Base-by-base conservation (phyloP, 2,329 filamentous ascomycete genomes). In the Biscogniauxia mediterranea region DNA sequence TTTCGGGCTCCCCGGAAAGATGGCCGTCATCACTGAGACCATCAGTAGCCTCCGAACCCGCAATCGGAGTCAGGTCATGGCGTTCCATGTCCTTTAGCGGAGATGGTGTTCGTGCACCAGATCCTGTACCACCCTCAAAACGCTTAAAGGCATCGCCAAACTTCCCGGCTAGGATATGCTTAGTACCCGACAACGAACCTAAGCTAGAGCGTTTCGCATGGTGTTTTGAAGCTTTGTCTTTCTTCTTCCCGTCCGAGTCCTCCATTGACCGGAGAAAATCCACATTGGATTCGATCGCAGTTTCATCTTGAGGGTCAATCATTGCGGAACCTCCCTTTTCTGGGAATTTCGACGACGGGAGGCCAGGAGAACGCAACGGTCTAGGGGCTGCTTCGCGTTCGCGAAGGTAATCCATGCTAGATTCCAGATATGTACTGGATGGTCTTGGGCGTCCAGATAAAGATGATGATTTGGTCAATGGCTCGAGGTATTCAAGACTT, bases 111-210 rank as follows among this genome's bases (percentile, higher is more conserved):
- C 80, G 77, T 6, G 68, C 71, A n/a, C 68, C 73, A 17, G 69
- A 70, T 11, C 67, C 64, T 21, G 55, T 67, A 61, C 80, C 84
- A 23, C 80, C 82, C 74, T 99, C 95, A 68, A 98, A 98, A 5
- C 90, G 85, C 71, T 94, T 92, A 78, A 98, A 97, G 2, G 94
- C 93, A 70, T 97, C 93, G 0, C 93, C 92, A 74, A 98, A 97
- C 68, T 90, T 92, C 23, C 93, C 91, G 5, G 88, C 89, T n/a
- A 97, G 81, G 46, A 96, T 86, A 60, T 87, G 91, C 75, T 95
- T 96, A 25, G 90, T 90, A 49, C 87, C 87, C 6, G 89, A 87
- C 19, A 92, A 77, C 0, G 89, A 87, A 58, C 90, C 83, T 1
- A 96, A 77, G 74, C 91, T 95, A 1, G 88, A 83, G 11, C 91